Conservation (phyloP, 139 green algal genomes). For the Volvox reticuliferus region DNA sequence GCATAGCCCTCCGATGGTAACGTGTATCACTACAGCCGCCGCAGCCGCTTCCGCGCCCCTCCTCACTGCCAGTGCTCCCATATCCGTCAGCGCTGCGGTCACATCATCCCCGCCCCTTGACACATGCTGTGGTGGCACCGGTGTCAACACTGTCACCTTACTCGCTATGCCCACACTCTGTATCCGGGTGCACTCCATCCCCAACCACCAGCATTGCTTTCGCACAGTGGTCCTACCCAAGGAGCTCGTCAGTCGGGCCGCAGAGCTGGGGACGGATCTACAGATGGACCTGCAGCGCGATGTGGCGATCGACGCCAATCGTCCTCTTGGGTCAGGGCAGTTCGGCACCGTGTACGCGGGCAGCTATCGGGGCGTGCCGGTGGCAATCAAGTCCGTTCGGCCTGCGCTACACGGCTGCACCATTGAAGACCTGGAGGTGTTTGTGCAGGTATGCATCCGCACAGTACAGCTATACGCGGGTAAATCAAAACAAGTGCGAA, state of each 20-base stretch:
- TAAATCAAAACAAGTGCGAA: too few relatives aligned
- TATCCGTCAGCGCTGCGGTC: neutral
- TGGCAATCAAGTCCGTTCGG: constrained; percentile 36
- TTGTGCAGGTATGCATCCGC: constrained; percentile 20
- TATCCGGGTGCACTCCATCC: neutral
- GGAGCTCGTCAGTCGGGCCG: neutral
- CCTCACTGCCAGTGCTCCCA: neutral
- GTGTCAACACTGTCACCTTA: neutral
- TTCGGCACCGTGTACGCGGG: constrained; percentile 30
- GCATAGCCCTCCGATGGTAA: too few relatives aligned
- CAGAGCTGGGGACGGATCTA: constrained; percentile 12
- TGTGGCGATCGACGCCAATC: neutral
- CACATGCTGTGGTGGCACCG: neutral
- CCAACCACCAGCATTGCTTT: neutral
- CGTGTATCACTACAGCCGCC: neutral
- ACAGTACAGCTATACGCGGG: too few relatives aligned
- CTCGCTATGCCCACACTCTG: neutral
- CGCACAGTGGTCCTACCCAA: constrained; percentile 22
- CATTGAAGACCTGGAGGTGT: constrained; percentile 30
- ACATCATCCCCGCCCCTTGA: neutral
- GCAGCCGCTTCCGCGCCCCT: neutral
- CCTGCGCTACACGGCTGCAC: constrained; percentile 31
- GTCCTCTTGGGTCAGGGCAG: constrained; percentile 13
- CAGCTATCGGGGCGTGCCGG: constrained; percentile 7
- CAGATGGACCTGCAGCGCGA: constrained; percentile 31